phyloP scores from a whole-genome alignment of 2,329 filamentous ascomycete genomes.

The Alternaria sp. region DNA sequence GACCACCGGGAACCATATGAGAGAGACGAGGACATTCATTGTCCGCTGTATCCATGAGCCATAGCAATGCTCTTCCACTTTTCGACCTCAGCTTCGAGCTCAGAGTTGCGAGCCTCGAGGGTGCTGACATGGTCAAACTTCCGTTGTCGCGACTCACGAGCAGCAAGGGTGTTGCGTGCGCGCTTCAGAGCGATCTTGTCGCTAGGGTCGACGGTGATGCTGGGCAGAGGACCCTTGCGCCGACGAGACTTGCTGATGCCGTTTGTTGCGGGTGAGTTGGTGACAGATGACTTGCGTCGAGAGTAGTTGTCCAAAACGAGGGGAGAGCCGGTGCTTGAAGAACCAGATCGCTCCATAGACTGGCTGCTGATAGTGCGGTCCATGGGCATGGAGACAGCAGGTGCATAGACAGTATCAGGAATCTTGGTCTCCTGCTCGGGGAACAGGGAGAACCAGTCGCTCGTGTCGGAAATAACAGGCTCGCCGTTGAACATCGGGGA shows the following conservation, averaged over 20 bases:
- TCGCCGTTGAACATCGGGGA: slow-evolving; percentile 74
- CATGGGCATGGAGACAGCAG: slow-evolving; percentile 41
- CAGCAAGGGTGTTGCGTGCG: slow-evolving; percentile 89
- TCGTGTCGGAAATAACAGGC: slow-evolving; percentile 62
- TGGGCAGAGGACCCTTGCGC: slow-evolving; percentile 80
- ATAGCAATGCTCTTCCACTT: slow-evolving; percentile 51
- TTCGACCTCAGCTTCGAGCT: slow-evolving; percentile 63
- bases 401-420: slow-evolving; percentile 31
- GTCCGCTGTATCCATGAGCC: slow-evolving; percentile 46
- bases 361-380: slow-evolving; percentile 51
- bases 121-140: slow-evolving; percentile 79
- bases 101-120: slow-evolving; percentile 74
- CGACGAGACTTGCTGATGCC: slow-evolving; percentile 74
- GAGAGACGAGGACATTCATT: slow-evolving; percentile 40
- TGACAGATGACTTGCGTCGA: slow-evolving; percentile 51
- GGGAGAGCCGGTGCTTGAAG: slow-evolving; percentile 46
- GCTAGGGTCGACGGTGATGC: slow-evolving; percentile 75
- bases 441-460: slow-evolving; percentile 76
- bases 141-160: slow-evolving; percentile 88
- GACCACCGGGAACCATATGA: slow-evolving; percentile 37
- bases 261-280: slow-evolving; percentile 63
- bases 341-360: slow-evolving; percentile 45
- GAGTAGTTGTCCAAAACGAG: slow-evolving; percentile 44
- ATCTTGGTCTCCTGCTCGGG: slow-evolving; percentile 56
- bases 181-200: slow-evolving; percentile 89